Percentiles rank a stretch among this genome's conserved stretches.
These are phyloP conservation scores for Patellifolia procumbens DNA, from an alignment of 179 eudicot species.

Conservation along the genomic window DNA sequence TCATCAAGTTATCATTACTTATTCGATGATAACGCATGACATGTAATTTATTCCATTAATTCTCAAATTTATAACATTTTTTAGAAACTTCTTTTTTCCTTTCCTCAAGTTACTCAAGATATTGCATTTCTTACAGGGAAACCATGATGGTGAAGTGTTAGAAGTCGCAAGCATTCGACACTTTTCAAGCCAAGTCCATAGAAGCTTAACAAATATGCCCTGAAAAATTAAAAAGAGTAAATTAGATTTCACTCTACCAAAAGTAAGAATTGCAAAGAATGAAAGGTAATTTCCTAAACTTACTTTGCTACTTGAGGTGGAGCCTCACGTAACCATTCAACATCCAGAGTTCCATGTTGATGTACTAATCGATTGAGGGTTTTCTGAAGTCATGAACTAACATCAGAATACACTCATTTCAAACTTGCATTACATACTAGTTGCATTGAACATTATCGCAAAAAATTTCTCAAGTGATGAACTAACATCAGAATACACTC, in stretches of 20 bases:
- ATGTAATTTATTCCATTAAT: no score
- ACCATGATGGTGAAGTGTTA: slow-evolving; percentile 75
- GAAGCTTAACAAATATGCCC: slow-evolving; percentile 67
- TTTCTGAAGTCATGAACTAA: slow-evolving; percentile 36
- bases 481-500: no score
- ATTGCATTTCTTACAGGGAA: slow-evolving; percentile 63
- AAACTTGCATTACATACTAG: not conserved
- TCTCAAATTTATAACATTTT: no score
- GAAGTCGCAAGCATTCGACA: slow-evolving; percentile 82
- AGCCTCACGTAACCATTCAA: slow-evolving; percentile 83
- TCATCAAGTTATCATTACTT: no score
- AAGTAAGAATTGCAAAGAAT: not conserved
- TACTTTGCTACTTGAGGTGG: slow-evolving; percentile 75
- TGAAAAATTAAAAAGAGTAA: slow-evolving; percentile 22
- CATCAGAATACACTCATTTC: not conserved
- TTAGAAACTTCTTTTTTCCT: no score
- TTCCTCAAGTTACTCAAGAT: no score
- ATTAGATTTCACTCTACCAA: not conserved
- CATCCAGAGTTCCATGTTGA: slow-evolving; percentile 67
- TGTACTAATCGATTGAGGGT: slow-evolving; percentile 55
- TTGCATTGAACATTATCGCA: no score
- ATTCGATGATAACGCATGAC: no score
- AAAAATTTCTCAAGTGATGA: no score
- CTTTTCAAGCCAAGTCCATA: slow-evolving; percentile 88
- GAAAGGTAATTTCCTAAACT: slow-evolving; percentile 15